Evolutionary conservation across 495 filamentous ascomycete genomes (phyloP), one percentile per base, ranked within the genome.

Genomic region (Sabuloglossum arenarium): DNA sequence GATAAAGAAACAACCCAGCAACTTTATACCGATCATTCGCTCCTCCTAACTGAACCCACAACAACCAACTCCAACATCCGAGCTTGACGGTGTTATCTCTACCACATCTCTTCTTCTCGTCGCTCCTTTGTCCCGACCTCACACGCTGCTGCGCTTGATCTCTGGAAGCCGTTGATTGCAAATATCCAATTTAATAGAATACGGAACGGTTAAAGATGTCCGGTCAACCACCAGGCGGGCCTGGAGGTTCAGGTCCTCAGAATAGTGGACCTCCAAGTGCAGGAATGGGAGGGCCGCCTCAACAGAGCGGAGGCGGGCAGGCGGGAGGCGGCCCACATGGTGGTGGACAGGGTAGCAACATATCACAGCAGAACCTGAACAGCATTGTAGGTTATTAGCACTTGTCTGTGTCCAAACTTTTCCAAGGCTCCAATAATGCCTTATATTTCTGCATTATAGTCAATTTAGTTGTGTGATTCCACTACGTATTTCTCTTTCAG

Each of bases 361-460:
- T 71, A 75, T 85, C 85, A 3, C 83, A 86, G 43, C 88, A 93
- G 60, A 94, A 95, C 63, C 67, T 98, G 8, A 98, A 98, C 59
- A 86, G 93, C 61, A 98, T 98, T 65, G 90, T 95, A 76, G 74
- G 85, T 74, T 29, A 53, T 59, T 45, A 47, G 16, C n/a, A 4
- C 10, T 43, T 43, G n/a, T 43, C 21, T 43, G 39, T 46, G 19
- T 57, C 32, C 19, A 6, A 14, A 5, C n/a, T 31, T 8, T 30
- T 56, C 46, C 53, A 23, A 2, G 34, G 21, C 12, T 21, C n/a
- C n/a, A 3, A 43, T 23, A 23, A 43, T 19, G 4, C 19, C 16
- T 21, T n/a, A 21, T 10, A 4, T 43, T 0, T 10, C 39, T 21
- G n/a, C n/a, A n/a, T n/a, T n/a, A n/a, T n/a, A n/a, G n/a, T n/a